Base-by-base conservation (phyloP, 2,329 filamentous ascomycete genomes). In the Ceratocystis huliohia region DNA sequence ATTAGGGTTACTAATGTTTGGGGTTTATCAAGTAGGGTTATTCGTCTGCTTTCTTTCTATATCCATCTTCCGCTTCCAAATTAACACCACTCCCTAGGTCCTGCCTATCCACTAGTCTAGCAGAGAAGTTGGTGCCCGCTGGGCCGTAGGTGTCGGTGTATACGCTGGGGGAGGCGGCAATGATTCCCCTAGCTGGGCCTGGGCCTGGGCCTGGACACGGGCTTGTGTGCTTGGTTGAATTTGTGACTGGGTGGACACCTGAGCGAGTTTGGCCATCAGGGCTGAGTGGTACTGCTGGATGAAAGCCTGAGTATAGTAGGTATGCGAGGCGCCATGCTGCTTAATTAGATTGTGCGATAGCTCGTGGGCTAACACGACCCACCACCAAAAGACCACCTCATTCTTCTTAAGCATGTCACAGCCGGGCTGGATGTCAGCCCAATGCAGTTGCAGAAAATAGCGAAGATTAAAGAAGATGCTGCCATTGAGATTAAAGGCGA, bases 331-430 rank as follows among this genome's bases (percentile, higher is more conserved):
- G 72, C 87, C 88, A 75, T 97, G 93, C 69, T 85, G 82, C 46
- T 78, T 77, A 7, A 96, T 90, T 65, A 99, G 77, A 74, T 99
- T 99, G 76, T 99, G 94, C 67, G 94, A 92, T 74, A 99, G 77
- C 77, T 99, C 95, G 74, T 99, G 94, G 69, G 91, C 95, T 69
- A 96, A 75, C n/a, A 94, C 91, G 69, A 96, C 88, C 84, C 88
- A 96, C 93, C 93, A 97, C 80, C 92, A 96, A 0, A 88, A 83
- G 67, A 85, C 79, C 2, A 89, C 89, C 68, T 94, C 88, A 6
- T 37, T 59, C 64, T 66, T 68, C 44, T 66, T 64, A 8, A 41
- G 50, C 25, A n/a, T 20, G 28, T 48, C 44, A 79, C 84, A 17
- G 44, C 56, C 28, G 61, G 73, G 25, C 64, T 70, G 56, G 61